Conservation (phyloP, 257 asterid genomes). For the Paraleonurus japonicus region DNA sequence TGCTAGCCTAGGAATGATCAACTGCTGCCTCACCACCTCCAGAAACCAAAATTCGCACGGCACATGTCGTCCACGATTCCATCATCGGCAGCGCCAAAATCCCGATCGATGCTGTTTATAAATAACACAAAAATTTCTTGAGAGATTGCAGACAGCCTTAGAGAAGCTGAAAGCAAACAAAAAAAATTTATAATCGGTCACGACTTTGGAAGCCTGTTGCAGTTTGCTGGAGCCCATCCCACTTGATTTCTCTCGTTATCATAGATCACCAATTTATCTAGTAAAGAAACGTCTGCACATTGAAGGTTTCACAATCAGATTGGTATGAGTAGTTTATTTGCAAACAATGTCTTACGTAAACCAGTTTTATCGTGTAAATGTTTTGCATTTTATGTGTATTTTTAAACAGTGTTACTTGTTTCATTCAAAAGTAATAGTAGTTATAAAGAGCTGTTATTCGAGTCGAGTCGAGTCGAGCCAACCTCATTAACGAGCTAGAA, state of each 20-base stretch:
- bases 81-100: conserved; percentile 23
- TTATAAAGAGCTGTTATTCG: too few species aligned
- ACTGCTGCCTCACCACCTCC: conserved; percentile 18
- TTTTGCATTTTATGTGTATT: too few species aligned
- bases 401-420: too few species aligned
- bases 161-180: conserved; percentile 31
- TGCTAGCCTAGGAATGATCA: conserved; percentile 4
- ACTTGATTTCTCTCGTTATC: conserved; percentile 67
- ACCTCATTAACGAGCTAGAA: too few species aligned
- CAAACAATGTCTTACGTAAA: background rate
- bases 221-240: conserved; percentile 73
- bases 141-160: conserved; percentile 42
- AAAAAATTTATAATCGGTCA: conserved; percentile 29
- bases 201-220: conserved; percentile 58
- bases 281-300: conserved; percentile 69
- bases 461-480: too few species aligned
- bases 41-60: conserved; percentile 24
- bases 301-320: conserved; percentile 23
- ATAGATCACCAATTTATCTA: conserved; percentile 82
- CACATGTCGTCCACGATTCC: conserved; percentile 25
- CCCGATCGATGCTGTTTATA: conserved; percentile 37
- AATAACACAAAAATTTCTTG: conserved; percentile 32
- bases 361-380: background rate
- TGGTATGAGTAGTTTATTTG: background rate
- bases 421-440: background rate